Evolutionary conservation across 495 filamentous ascomycete species (phyloP).

Genomic region (Thozetella sp.): DNA sequence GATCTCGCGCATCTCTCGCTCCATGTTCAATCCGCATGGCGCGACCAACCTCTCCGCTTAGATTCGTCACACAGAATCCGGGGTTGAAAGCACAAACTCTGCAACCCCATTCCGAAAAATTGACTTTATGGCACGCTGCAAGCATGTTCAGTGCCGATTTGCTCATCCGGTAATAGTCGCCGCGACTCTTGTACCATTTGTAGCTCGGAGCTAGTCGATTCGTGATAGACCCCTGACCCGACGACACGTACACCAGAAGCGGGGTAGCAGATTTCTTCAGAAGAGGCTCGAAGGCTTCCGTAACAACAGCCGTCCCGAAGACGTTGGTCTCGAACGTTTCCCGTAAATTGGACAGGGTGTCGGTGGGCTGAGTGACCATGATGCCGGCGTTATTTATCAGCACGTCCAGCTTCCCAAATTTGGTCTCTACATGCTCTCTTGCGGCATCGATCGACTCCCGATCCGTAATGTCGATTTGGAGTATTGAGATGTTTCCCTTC

Average conservation of each 20-base stretch:
- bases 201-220: neutral
- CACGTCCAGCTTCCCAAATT: neutral
- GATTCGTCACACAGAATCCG: neutral
- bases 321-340: neutral
- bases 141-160: neutral
- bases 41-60: neutral
- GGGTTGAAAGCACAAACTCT: neutral
- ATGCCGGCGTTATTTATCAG: neutral
- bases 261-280: neutral
- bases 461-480: neutral
- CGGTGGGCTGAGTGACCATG: neutral
- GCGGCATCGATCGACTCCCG: neutral
- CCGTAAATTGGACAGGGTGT: no score
- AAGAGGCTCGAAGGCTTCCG: neutral
- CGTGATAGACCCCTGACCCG: neutral
- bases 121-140: neutral
- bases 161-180: neutral
- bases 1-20: neutral
- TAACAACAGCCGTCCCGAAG: neutral
- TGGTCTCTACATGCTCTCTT: neutral
- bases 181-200: neutral
- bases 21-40: neutral
- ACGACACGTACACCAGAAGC: neutral
- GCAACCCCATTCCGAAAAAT: neutral
- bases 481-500: neutral